Evolutionary conservation across 495 filamentous ascomycete genomes (phyloP), one percentile per base, ranked within the genome.

Genomic region (Aspergillus ellipticus): DNA sequence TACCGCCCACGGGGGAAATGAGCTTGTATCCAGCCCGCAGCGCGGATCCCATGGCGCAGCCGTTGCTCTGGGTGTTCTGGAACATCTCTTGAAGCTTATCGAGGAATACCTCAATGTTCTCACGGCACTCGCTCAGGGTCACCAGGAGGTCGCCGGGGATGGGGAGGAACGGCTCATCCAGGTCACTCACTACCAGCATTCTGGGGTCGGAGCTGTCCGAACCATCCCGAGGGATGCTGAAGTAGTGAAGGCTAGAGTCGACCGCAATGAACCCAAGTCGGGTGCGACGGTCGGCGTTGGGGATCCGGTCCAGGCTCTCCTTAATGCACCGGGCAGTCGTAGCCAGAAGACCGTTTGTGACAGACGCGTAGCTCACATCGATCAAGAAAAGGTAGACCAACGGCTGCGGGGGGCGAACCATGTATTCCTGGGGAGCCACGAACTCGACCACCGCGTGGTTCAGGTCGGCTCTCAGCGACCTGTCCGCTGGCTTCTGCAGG

Each of bases 331-430:
- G 84, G 35, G 94, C 94, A 51, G 85, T 92, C 10, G 95, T 97
- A 35, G 95, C 94, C 54, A 97, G 77, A n/a, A 98, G 88, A 54
- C 95, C 95, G 57, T 84, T 95, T 26, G 88, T 89, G 31, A 98
- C 90, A 21, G 94, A 85, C 8, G 90, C 84, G 60, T 92, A 95
- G 78, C 92, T 96, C 56, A 97, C 95, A 65, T 98, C 94, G 66
- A 98, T 89, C 55, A 97, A 77, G 82, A 98, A 98, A 15, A 97
- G 82, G 62, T 98, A 98, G n/a, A 97, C 93, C 10, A 98, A 79
- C 16, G 94, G 95, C 67, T 98, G 94, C 2, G 94, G 94, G 52
- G 94, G 92, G 19, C 94, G 88, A 28, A 98, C 95, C 94, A 98
- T 98, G 68, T 98, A 98, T 75, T 98, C 94, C 72, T 97, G 95